phyloP scores from a whole-genome alignment of 495 filamentous ascomycete species.

The Neurospora sp. region DNA sequence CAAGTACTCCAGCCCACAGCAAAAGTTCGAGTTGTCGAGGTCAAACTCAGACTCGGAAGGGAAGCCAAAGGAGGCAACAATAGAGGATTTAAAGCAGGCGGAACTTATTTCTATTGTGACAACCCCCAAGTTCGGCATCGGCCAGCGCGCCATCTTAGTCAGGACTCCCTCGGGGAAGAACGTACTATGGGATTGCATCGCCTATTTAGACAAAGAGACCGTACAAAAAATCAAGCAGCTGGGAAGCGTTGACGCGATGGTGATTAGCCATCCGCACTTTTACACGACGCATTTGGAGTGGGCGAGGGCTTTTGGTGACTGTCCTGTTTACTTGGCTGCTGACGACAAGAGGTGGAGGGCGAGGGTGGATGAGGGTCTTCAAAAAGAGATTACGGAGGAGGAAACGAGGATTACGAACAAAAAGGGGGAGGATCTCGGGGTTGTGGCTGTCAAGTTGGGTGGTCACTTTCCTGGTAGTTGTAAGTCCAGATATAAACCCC shows the following conservation, averaged over 20 bases:
- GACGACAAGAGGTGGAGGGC: conserved; percentile 54
- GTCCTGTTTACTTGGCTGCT: conserved; percentile 48
- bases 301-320: conserved; percentile 47
- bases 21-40: neutral
- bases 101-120: conserved; percentile 44
- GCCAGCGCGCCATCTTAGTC: conserved; percentile 59
- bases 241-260: conserved; percentile 59
- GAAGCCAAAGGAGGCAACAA: neutral
- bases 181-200: conserved; percentile 65
- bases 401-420: conserved; percentile 23
- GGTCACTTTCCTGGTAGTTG: conserved; percentile 65
- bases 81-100: neutral
- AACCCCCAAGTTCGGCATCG: conserved; percentile 57
- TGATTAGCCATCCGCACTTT: conserved; percentile 74
- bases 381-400: conserved; percentile 21
- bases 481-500: neutral
- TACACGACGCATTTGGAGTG: conserved; percentile 61
- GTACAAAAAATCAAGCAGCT: conserved; percentile 32
- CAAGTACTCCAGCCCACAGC: conserved; percentile 18
- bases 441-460: conserved; percentile 55
- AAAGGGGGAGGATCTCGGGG: conserved; percentile 35
- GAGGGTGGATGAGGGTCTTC: conserved; percentile 12
- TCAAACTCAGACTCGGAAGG: neutral
- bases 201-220: conserved; percentile 52
- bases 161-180: conserved; percentile 45